A percentile compares a stretch with the other conserved stretches of the same genome.
phyloP scores from a whole-genome alignment of 1,284 basidiomycete species.

The Pseudozyma sp. region DNA sequence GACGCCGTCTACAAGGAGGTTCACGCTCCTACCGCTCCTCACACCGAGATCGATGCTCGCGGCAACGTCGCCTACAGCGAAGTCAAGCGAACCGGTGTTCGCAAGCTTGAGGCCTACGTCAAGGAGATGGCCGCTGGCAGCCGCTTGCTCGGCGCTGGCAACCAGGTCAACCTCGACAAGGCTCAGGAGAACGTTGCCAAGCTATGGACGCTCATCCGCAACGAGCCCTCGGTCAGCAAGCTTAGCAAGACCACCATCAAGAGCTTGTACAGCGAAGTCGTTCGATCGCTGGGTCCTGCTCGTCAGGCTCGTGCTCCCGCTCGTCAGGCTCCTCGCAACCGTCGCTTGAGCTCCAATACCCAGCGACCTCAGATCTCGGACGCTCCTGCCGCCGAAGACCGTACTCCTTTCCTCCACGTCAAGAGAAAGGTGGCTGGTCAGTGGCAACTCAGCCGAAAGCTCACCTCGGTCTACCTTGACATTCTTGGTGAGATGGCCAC shows the following conservation, averaged over 20 bases:
- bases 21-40: slow-evolving; percentile 84
- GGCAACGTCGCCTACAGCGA: slow-evolving; percentile 96
- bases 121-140: slow-evolving; percentile 98
- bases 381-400: slow-evolving; percentile 73
- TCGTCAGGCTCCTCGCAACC: slow-evolving; percentile 66
- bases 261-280: slow-evolving; percentile 93
- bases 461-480: slow-evolving; percentile 84
- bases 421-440: slow-evolving; percentile 95
- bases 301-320: slow-evolving; percentile 73
- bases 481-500: slow-evolving; percentile 97
- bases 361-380: slow-evolving; percentile 57
- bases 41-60: slow-evolving; percentile 90
- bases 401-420: slow-evolving; percentile 91
- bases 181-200: slow-evolving; percentile 95
- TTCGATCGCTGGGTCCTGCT: slow-evolving; percentile 76
- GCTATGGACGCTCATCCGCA: slow-evolving; percentile 96
- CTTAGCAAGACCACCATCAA: slow-evolving; percentile 98
- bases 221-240: slow-evolving; percentile 94
- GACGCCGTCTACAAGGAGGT: slow-evolving; percentile 85
- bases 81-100: slow-evolving; percentile 91
- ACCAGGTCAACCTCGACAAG: slow-evolving; percentile 78
- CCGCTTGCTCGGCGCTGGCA: slow-evolving; percentile 70
- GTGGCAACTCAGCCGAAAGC: slow-evolving; percentile 97
- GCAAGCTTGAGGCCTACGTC: slow-evolving; percentile 97
- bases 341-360: slow-evolving; percentile 71